A percentile compares a stretch with the other conserved stretches of the same genome.
phyloP scores from a whole-genome alignment of 805 yeast species.

The Candida berthetii region DNA sequence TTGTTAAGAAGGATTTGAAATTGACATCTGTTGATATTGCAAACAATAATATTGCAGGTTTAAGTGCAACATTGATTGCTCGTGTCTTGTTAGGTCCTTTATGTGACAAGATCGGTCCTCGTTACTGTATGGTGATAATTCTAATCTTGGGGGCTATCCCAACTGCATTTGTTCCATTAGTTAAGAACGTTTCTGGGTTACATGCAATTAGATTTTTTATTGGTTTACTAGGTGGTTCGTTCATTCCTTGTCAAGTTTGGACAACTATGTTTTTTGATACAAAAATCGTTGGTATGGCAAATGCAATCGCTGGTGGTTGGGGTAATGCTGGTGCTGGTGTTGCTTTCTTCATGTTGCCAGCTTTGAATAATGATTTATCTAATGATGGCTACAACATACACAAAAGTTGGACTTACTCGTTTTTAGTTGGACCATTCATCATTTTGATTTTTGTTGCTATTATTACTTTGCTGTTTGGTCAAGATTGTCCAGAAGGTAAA shows the following conservation, averaged over 20 bases:
- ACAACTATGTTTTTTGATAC: slow-evolving; percentile 23
- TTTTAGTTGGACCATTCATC: slow-evolving; percentile 25
- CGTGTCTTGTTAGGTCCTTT: slow-evolving; percentile 22
- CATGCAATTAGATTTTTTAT: slow-evolving; percentile 29
- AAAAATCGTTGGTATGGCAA: slow-evolving; percentile 23
- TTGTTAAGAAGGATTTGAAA: slow-evolving; percentile 17
- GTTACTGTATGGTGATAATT: slow-evolving; percentile 20
- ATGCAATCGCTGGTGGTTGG: slow-evolving; percentile 26
- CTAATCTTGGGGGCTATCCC: slow-evolving; percentile 21
- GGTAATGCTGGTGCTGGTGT: slow-evolving; percentile 28
- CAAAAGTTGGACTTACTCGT: slow-evolving; percentile 22
- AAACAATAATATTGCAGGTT: slow-evolving; percentile 24
- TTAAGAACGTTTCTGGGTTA: slow-evolving; percentile 17
- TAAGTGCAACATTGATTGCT: slow-evolving; percentile 22
- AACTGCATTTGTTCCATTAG: slow-evolving; percentile 21
- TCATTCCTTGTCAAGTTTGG: slow-evolving; percentile 24
- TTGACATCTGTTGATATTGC: slow-evolving; percentile 20
- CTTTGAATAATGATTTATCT: slow-evolving; percentile 13
- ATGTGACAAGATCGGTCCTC: slow-evolving; percentile 24
- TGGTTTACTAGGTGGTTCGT: slow-evolving; percentile 31
- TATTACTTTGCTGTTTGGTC: slow-evolving; percentile 19
- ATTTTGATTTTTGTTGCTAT: slow-evolving; percentile 22
- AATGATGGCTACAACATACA: slow-evolving; percentile 16
- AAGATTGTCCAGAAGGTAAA: slow-evolving; percentile 29
- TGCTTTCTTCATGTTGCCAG: slow-evolving; percentile 27